Conservation (phyloP, 768 basidiomycete species). For the Kwoniella heveanensis region DNA sequence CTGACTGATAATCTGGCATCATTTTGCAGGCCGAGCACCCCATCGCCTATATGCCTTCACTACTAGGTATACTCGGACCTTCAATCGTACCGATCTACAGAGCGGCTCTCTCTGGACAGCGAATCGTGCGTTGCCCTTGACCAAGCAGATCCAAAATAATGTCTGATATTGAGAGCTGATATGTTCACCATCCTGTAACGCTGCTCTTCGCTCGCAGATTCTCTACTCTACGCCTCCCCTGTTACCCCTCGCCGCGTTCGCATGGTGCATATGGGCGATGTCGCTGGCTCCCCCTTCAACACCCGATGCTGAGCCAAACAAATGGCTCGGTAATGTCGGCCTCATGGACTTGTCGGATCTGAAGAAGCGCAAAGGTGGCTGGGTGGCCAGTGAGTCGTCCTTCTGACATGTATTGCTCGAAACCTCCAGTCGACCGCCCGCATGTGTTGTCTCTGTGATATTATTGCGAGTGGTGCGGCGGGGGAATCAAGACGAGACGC, state of each 20-base stretch:
- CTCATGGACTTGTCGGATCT: conserved; percentile 46
- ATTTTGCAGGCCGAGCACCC: conserved; percentile 37
- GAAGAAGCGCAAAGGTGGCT: conserved; percentile 40
- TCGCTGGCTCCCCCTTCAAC: conserved; percentile 28
- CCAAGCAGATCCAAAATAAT: neutral
- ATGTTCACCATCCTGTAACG: neutral
- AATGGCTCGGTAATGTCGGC: conserved; percentile 51
- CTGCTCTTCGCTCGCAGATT: conserved; percentile 26
- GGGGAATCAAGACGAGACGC: too few relatives aligned
- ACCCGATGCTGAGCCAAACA: conserved; percentile 4
- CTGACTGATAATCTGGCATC: neutral
- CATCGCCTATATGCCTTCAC: conserved; percentile 39
- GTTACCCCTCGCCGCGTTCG: conserved; percentile 44
- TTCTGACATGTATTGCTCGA: too few relatives aligned
- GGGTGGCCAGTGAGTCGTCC: conserved; percentile 49
- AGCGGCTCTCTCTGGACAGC: conserved; percentile 38
- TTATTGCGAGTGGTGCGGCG: too few relatives aligned
- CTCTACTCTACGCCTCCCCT: conserved; percentile 52
- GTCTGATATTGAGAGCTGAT: too few relatives aligned
- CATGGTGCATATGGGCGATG: conserved; percentile 49
- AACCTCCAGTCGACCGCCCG: too few relatives aligned
- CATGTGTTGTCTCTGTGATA: too few relatives aligned
- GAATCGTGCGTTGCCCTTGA: conserved; percentile 41
- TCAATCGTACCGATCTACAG: conserved; percentile 46
- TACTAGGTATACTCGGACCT: conserved; percentile 45